Evolutionary conservation across 2,329 filamentous ascomycete genomes (phyloP).

Genomic region (Emmonsiellopsis sp.): DNA sequence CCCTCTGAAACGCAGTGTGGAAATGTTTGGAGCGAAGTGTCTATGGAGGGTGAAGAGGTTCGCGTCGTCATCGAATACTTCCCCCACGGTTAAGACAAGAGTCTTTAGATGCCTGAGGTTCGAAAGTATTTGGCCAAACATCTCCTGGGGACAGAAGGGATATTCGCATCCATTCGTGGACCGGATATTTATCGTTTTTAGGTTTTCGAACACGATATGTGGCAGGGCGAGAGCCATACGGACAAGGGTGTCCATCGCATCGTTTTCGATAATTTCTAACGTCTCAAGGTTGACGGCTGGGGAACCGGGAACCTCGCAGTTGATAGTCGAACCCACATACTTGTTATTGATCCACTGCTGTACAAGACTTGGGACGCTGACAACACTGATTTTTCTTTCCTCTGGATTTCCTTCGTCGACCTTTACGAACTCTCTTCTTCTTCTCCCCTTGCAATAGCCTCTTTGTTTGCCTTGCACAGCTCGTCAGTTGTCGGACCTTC

Average conservation of each 20-base stretch:
- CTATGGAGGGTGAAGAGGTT: slow-evolving; percentile 13
- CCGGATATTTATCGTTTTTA: slow-evolving; percentile 13
- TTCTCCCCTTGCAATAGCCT: slow-evolving; percentile 14
- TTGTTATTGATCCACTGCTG: slow-evolving; percentile 9
- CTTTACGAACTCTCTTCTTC: slow-evolving; percentile 5
- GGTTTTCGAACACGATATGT: slow-evolving; percentile 10
- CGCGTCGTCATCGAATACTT: slow-evolving; percentile 12
- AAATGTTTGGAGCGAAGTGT: slow-evolving; percentile 15
- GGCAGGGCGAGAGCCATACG: slow-evolving; percentile 14
- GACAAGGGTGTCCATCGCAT: slow-evolving; percentile 16
- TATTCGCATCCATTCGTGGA: slow-evolving; percentile 17
- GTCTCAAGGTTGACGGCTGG: slow-evolving; percentile 9
- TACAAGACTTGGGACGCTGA: slow-evolving; percentile 10
- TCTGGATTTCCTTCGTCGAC: not conserved
- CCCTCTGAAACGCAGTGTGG: slow-evolving; percentile 17
- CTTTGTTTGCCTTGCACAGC: slow-evolving; percentile 4
- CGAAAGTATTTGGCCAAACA: slow-evolving; percentile 10
- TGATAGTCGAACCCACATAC: not conserved
- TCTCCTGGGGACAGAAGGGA: slow-evolving; percentile 6
- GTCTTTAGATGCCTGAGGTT: slow-evolving; percentile 11
- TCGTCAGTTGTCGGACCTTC: slow-evolving; percentile 15
- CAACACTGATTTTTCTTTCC: slow-evolving; percentile 10
- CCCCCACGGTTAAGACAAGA: slow-evolving; percentile 15
- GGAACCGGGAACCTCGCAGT: too few species aligned
- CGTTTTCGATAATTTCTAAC: slow-evolving; percentile 20